Conservation (phyloP, 2,329 filamentous ascomycete species). For the Penicillium sp. region DNA sequence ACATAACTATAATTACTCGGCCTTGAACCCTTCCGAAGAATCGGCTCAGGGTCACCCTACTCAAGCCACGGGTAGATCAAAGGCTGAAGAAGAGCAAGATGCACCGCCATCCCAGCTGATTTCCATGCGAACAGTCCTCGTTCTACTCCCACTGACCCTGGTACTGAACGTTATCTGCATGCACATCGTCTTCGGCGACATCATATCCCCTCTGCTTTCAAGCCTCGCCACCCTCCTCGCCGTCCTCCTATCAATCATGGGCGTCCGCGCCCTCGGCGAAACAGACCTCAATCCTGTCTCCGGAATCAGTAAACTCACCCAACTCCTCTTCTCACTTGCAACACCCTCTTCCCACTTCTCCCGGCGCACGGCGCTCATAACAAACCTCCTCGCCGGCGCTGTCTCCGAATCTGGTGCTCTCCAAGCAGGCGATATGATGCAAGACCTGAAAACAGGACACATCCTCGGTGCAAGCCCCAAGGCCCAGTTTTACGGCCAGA, state of each 20-base stretch:
- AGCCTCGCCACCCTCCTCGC: slow-evolving; percentile 83
- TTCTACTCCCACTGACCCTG: slow-evolving; percentile 79
- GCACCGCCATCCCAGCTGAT: slow-evolving; percentile 85
- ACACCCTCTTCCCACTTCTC: slow-evolving; percentile 80
- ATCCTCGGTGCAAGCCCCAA: slow-evolving; percentile 88
- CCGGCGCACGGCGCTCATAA: slow-evolving; percentile 79
- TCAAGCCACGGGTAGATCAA: slow-evolving; percentile 1
- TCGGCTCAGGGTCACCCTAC: slow-evolving; percentile 20
- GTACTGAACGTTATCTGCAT: slow-evolving; percentile 80
- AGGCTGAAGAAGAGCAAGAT: slow-evolving; percentile 67
- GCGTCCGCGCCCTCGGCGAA: slow-evolving; percentile 70
- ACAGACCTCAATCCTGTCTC: slow-evolving; percentile 96
- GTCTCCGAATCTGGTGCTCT: slow-evolving; percentile 84
- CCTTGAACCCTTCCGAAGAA: slow-evolving; percentile 31
- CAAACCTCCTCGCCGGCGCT: slow-evolving; percentile 92
- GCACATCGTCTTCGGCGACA: slow-evolving; percentile 78
- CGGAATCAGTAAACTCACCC: slow-evolving; percentile 94
- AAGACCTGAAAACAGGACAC: slow-evolving; percentile 96
- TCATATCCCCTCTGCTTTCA: slow-evolving; percentile 79
- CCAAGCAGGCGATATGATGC: slow-evolving; percentile 94
- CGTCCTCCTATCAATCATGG: slow-evolving; percentile 69
- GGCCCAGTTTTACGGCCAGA: slow-evolving; percentile 95
- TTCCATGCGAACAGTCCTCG: slow-evolving; percentile 68
- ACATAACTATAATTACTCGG: slow-evolving; percentile 38
- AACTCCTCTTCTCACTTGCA: slow-evolving; percentile 90